phyloP scores from a whole-genome alignment of 2,329 filamentous ascomycete genomes.

The Seiridium unicorne region DNA sequence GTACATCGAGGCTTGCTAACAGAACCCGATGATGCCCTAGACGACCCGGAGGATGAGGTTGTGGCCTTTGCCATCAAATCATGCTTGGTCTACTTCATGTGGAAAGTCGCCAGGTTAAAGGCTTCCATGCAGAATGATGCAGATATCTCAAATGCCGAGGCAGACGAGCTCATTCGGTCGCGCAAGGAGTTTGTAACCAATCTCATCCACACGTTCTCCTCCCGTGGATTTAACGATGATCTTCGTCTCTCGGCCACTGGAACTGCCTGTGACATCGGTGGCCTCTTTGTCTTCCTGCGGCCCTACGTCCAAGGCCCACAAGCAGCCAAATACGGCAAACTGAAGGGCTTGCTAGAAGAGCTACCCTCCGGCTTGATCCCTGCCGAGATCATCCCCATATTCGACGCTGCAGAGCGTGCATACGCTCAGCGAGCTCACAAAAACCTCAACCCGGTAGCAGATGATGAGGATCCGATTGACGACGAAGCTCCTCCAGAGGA shows the following conservation, averaged over 20 bases:
- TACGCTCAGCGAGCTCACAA: slow-evolving; percentile 70
- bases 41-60: slow-evolving; percentile 76
- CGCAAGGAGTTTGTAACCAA: slow-evolving; percentile 59
- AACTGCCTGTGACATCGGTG: slow-evolving; percentile 77
- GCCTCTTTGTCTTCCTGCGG: slow-evolving; percentile 73
- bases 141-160: slow-evolving; percentile 53
- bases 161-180: slow-evolving; percentile 58
- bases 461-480: slow-evolving; percentile 72
- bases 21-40: slow-evolving; percentile 67
- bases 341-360: slow-evolving; percentile 65
- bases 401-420: slow-evolving; percentile 71
- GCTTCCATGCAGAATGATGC: slow-evolving; percentile 53
- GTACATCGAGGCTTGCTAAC: slow-evolving; percentile 71
- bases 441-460: slow-evolving; percentile 48
- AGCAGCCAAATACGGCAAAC: slow-evolving; percentile 49
- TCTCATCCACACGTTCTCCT: slow-evolving; percentile 67
- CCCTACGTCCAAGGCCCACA: slow-evolving; percentile 44
- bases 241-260: slow-evolving; percentile 74
- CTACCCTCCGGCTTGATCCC: slow-evolving; percentile 62
- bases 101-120: slow-evolving; percentile 70
- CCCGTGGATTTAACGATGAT: slow-evolving; percentile 69
- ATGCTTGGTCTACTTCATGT: slow-evolving; percentile 90
- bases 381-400: slow-evolving; percentile 70
- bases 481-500: slow-evolving; percentile 62
- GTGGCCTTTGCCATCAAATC: slow-evolving; percentile 74